Conservation (phyloP, 176 grass and related monocot species). For the Eragrostis nindensis region DNA sequence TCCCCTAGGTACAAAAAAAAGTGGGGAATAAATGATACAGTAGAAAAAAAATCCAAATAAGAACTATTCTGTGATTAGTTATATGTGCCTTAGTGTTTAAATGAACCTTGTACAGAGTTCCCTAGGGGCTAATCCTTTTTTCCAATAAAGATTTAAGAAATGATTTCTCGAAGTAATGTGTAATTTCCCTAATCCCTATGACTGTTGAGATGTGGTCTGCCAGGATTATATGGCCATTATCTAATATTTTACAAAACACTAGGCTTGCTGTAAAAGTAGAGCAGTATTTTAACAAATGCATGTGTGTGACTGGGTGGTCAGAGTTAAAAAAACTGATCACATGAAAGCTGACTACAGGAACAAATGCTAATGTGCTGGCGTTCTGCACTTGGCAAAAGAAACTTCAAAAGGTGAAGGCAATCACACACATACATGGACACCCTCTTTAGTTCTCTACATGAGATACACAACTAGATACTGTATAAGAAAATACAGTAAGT, state of each 20-base stretch:
- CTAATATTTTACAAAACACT: slow-evolving; percentile 24
- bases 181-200: not conserved
- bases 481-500: slow-evolving; percentile 35
- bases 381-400: not conserved
- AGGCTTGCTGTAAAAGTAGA: not conserved
- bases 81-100: not conserved
- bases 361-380: slow-evolving; percentile 1
- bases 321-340: slow-evolving; percentile 10
- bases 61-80: not conserved
- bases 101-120: not conserved
- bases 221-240: slow-evolving; percentile 11
- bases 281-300: not conserved
- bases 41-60: slow-evolving; percentile 14
- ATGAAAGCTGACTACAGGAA: slow-evolving; percentile 2
- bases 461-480: slow-evolving; percentile 24
- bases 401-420: not conserved
- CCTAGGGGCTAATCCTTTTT: not conserved
- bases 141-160: not conserved
- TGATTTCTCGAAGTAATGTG: not conserved
- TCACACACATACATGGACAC: too few relatives aligned
- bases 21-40: slow-evolving; percentile 9
- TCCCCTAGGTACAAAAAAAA: slow-evolving; percentile 59
- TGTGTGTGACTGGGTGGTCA: not conserved
- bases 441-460: not conserved
- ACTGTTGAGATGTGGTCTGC: not conserved